phyloP scores from a whole-genome alignment of 805 yeast genomes.

The Ogataea corticis region DNA sequence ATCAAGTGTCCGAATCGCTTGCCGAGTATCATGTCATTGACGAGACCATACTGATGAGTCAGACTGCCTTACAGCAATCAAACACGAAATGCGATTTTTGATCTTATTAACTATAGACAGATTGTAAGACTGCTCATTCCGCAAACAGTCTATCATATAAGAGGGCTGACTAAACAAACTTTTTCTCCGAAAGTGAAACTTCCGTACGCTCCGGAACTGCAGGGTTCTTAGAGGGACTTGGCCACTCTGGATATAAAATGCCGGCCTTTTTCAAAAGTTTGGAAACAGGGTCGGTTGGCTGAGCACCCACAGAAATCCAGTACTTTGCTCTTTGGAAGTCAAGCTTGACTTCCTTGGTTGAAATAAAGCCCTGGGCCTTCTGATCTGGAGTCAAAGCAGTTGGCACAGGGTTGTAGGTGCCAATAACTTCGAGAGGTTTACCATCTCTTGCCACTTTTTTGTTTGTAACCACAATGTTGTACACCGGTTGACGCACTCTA shows the following conservation, averaged over 20 bases:
- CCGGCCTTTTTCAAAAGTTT: constrained; percentile 79
- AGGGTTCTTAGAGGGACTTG: constrained; percentile 42
- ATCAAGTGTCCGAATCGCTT: too few species aligned
- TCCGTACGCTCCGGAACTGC: constrained; percentile 22
- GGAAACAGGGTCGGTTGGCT: constrained; percentile 80
- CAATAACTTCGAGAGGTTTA: constrained; percentile 91
- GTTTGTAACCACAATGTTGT: constrained; percentile 88
- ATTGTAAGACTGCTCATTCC: not conserved
- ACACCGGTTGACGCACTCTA: constrained; percentile 80
- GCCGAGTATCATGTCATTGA: not conserved
- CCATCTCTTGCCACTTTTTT: constrained; percentile 77
- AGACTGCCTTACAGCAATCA: not conserved
- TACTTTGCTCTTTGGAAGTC: constrained; percentile 90
- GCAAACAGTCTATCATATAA: not conserved
- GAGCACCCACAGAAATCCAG: constrained; percentile 98
- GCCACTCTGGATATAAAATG: constrained; percentile 60
- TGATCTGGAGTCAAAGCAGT: constrained; percentile 65
- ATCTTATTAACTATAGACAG: constrained; percentile 4
- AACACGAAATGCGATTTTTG: constrained; percentile 1
- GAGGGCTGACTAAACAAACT: constrained; percentile 21
- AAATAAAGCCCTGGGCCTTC: constrained; percentile 51
- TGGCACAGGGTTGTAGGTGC: constrained; percentile 88
- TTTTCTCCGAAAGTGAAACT: constrained; percentile 24
- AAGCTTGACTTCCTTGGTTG: constrained; percentile 75
- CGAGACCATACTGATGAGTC: not conserved